A percentile compares a stretch with the other conserved stretches of the same genome.
These are phyloP conservation scores for Trichoderma koningiopsis DNA, from an alignment of 2,329 filamentous ascomycete species.

Conservation along the genomic window DNA sequence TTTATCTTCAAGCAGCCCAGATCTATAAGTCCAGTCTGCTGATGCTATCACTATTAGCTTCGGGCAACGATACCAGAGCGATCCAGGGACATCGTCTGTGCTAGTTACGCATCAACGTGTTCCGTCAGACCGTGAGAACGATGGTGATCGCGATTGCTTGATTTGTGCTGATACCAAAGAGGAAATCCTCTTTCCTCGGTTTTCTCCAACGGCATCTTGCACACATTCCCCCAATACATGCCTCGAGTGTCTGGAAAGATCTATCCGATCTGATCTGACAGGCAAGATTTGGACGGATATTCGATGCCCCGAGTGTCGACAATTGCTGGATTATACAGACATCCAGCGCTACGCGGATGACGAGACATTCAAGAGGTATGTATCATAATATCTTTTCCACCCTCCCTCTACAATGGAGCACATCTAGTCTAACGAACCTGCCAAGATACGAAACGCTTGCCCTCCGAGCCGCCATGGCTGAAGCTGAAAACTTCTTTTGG, in stretches of 20 bases:
- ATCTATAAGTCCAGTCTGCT: background rate
- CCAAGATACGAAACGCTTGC: constrained; percentile 48
- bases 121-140: constrained; percentile 30
- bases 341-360: constrained; percentile 49
- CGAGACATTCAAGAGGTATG: constrained; percentile 48
- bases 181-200: constrained; percentile 36
- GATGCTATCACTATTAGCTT: constrained; percentile 31
- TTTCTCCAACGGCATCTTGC: constrained; percentile 40
- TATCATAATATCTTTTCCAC: background rate
- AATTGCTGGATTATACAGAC: constrained; percentile 46
- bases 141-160: constrained; percentile 38
- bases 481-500: constrained; percentile 52
- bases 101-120: constrained; percentile 38
- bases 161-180: constrained; percentile 42
- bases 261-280: constrained; percentile 40
- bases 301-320: constrained; percentile 55
- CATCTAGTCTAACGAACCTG: background rate
- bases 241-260: constrained; percentile 40
- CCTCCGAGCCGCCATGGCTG: constrained; percentile 46
- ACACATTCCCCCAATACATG: constrained; percentile 40
- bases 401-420: background rate
- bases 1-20: background rate
- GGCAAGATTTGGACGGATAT: constrained; percentile 48
- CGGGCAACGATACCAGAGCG: constrained; percentile 41
- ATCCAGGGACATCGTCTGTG: constrained; percentile 32